These are phyloP conservation scores for Cyclotella sp. DNA, from an alignment of 108 stramenopile species.

Conservation along the genomic window DNA sequence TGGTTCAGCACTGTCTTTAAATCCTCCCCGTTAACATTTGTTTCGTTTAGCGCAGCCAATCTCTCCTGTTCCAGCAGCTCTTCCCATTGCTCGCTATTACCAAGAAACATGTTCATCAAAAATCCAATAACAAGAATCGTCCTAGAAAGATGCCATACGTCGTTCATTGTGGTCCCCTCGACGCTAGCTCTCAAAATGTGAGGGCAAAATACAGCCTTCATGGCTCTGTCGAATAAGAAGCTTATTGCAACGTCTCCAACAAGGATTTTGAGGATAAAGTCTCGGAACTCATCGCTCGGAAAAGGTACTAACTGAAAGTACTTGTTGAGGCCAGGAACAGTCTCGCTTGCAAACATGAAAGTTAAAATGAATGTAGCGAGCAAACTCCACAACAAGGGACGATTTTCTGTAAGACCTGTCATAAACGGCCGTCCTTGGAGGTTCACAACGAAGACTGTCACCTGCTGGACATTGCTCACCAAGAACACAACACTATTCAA, in stretches of 20 bases:
- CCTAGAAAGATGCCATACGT: conserved; percentile 70
- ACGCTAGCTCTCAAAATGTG: conserved; percentile 89
- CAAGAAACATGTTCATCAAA: conserved; percentile 84
- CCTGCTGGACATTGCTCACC: conserved; percentile 95
- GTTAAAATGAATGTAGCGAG: conserved; percentile 88
- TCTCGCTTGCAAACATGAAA: conserved; percentile 92
- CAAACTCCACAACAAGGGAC: conserved; percentile 92
- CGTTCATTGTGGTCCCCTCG: conserved; percentile 89
- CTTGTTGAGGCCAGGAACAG: conserved; percentile 92
- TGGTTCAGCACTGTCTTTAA: not conserved
- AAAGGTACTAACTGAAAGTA: conserved; percentile 98
- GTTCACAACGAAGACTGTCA: conserved; percentile 98
- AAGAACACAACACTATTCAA: conserved; percentile 94
- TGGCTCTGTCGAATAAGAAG: conserved; percentile 91
- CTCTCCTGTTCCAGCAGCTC: conserved; percentile 82
- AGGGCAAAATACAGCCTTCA: conserved; percentile 93
- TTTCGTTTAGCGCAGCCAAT: conserved; percentile 33
- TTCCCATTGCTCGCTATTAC: conserved; percentile 82
- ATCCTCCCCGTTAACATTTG: conserved; percentile 11
- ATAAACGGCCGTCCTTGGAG: conserved; percentile 98
- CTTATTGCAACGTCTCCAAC: conserved; percentile 78
- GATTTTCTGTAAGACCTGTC: conserved; percentile 97
- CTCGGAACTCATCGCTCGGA: conserved; percentile 91
- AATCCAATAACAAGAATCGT: conserved; percentile 81
- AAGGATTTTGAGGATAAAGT: conserved; percentile 86